These are phyloP conservation scores for Globisporangium yorkense DNA, from an alignment of 352 stramenopile species.

Conservation along the genomic window DNA sequence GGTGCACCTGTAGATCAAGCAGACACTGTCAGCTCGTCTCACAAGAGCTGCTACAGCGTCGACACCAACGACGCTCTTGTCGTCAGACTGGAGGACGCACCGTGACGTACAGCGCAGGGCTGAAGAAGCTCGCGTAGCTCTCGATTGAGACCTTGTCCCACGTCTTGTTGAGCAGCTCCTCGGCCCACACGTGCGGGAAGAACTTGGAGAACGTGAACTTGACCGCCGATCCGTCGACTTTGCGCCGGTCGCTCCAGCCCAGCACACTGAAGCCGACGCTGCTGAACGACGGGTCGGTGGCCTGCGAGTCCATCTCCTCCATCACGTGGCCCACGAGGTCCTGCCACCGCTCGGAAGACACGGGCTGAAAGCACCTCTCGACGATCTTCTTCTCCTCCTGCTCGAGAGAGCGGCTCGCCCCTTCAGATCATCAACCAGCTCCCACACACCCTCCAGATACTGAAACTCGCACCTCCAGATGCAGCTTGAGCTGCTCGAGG, in stretches of 20 bases:
- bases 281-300: slow-evolving; percentile 25
- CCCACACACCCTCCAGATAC: neutral
- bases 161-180: slow-evolving; percentile 35
- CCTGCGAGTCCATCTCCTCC: slow-evolving; percentile 21
- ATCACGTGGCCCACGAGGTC: slow-evolving; percentile 29
- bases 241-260: slow-evolving; percentile 36
- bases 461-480: slow-evolving; percentile 9
- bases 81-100: slow-evolving; percentile 9
- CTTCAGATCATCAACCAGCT: neutral
- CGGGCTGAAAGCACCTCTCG: slow-evolving; percentile 22
- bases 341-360: slow-evolving; percentile 27
- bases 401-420: neutral
- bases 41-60: neutral
- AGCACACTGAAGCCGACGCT: slow-evolving; percentile 31
- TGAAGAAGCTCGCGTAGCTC: slow-evolving; percentile 47
- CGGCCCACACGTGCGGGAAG: slow-evolving; percentile 37
- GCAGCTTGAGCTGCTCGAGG: slow-evolving; percentile 19
- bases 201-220: slow-evolving; percentile 47
- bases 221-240: slow-evolving; percentile 29
- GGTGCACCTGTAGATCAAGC: slow-evolving; percentile 22
- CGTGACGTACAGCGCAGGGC: slow-evolving; percentile 33
- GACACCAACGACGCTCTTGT: too few relatives aligned
- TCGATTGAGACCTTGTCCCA: slow-evolving; percentile 35
- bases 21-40: neutral
- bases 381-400: slow-evolving; percentile 25